Conservation (phyloP, 305 asterid species). For the Vinca major region DNA sequence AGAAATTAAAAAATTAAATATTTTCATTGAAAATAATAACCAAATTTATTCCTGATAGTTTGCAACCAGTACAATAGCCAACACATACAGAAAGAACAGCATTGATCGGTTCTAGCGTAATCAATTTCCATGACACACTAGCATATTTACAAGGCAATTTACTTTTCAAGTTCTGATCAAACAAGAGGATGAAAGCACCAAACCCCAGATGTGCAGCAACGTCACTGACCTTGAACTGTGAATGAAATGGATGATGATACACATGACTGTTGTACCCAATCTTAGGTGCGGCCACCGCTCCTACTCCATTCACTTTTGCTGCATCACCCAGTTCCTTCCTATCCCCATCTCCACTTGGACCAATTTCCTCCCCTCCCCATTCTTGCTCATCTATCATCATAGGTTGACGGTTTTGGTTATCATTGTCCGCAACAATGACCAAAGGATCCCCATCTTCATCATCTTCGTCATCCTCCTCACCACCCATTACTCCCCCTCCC, state of each 20-base stretch:
- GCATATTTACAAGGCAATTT: slow-evolving; percentile 41
- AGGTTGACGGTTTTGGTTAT: slow-evolving; percentile 39
- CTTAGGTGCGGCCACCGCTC: slow-evolving; percentile 44
- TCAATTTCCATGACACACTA: slow-evolving; percentile 34
- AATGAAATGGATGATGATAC: slow-evolving; percentile 67
- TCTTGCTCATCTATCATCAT: slow-evolving; percentile 52
- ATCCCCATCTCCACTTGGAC: slow-evolving; percentile 54
- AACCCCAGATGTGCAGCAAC: slow-evolving; percentile 33
- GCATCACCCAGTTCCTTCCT: slow-evolving; percentile 58
- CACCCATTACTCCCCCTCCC: slow-evolving; percentile 34
- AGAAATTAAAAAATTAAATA: slow-evolving; percentile 7
- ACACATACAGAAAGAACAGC: slow-evolving; percentile 26
- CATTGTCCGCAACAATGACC: slow-evolving; percentile 70
- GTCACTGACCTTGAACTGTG: slow-evolving; percentile 98
- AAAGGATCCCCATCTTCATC: slow-evolving; percentile 74
- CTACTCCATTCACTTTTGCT: slow-evolving; percentile 41
- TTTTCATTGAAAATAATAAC: slow-evolving; percentile 12
- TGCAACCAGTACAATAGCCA: slow-evolving; percentile 34
- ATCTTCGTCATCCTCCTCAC: slow-evolving; percentile 43
- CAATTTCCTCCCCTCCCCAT: slow-evolving; percentile 71
- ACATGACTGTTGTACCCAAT: slow-evolving; percentile 59
- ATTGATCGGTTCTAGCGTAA: slow-evolving; percentile 29
- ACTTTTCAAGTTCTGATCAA: slow-evolving; percentile 58
- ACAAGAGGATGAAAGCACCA: slow-evolving; percentile 44
- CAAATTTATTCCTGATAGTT: slow-evolving; percentile 32